Evolutionary conservation across 352 stramenopile genomes (phyloP).

Genomic region (Pilasporangium apinafurcum): DNA sequence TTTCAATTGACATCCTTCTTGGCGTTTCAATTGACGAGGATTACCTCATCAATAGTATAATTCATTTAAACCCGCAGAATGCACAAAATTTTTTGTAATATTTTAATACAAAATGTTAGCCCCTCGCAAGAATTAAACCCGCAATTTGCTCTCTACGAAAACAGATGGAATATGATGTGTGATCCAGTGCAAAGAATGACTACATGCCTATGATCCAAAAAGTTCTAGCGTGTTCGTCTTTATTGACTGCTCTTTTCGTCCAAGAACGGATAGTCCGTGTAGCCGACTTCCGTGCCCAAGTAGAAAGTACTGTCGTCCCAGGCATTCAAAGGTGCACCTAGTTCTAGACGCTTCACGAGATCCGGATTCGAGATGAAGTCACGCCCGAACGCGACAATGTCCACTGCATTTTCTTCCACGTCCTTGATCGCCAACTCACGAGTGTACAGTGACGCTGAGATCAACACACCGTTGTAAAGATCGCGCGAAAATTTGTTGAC

Average conservation of each 20-base stretch:
- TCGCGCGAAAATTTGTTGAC: slow-evolving; percentile 26
- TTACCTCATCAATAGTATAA: too few species aligned
- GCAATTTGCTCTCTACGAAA: too few species aligned
- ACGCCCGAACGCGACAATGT: slow-evolving; percentile 38
- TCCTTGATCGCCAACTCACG: slow-evolving; percentile 14
- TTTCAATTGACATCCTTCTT: too few species aligned
- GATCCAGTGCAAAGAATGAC: too few species aligned
- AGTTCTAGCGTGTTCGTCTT: background rate
- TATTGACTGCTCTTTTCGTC: background rate
- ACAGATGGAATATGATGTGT: too few species aligned
- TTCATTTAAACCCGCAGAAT: too few species aligned
- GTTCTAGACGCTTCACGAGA: slow-evolving; percentile 25
- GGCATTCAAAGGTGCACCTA: slow-evolving; percentile 14
- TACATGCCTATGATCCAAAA: too few species aligned
- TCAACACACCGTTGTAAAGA: slow-evolving; percentile 33
- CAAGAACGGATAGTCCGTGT: slow-evolving; percentile 25
- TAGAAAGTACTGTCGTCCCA: slow-evolving; percentile 24
- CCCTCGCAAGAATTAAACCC: too few species aligned
- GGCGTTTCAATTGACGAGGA: too few species aligned
- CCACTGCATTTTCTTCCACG: slow-evolving; percentile 16
- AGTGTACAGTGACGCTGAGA: slow-evolving; percentile 27
- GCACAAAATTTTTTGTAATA: too few species aligned
- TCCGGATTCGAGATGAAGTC: slow-evolving; percentile 54
- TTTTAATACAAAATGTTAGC: too few species aligned
- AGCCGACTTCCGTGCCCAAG: slow-evolving; percentile 14